Evolutionary conservation across 1,139 yeast species (phyloP).

Genomic region (Zygoascus meyerae): DNA sequence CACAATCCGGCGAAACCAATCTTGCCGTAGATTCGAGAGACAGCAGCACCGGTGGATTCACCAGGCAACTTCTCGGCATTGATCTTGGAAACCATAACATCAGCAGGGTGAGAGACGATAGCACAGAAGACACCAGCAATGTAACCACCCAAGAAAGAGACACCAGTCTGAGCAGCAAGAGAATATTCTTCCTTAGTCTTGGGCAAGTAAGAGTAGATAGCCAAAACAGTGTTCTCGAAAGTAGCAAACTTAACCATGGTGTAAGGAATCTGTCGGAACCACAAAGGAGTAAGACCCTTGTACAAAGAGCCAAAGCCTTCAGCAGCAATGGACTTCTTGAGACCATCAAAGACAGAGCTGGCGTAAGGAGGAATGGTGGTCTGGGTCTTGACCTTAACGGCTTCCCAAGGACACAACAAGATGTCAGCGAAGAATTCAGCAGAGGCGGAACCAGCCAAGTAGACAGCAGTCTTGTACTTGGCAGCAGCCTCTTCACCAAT

Average conservation of each 20-base stretch:
- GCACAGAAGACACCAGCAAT: slow-evolving; percentile 97
- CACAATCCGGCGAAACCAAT: slow-evolving; percentile 89
- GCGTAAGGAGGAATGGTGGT: slow-evolving; percentile 85
- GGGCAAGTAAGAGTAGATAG: slow-evolving; percentile 26
- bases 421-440: slow-evolving; percentile 92
- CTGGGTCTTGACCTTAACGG: slow-evolving; percentile 88
- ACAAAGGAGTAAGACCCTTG: slow-evolving; percentile 60
- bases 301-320: slow-evolving; percentile 17
- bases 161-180: slow-evolving; percentile 75
- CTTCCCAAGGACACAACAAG: slow-evolving; percentile 86
- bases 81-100: slow-evolving; percentile 91
- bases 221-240: slow-evolving; percentile 77
- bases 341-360: slow-evolving; percentile 55
- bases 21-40: slow-evolving; percentile 63
- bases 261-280: slow-evolving; percentile 95
- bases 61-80: slow-evolving; percentile 65
- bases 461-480: slow-evolving; percentile 67
- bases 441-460: slow-evolving; percentile 78
- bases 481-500: slow-evolving; percentile 61
- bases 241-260: slow-evolving; percentile 95
- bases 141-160: slow-evolving; percentile 89
- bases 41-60: slow-evolving; percentile 63
- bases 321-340: slow-evolving; percentile 54
- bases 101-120: slow-evolving; percentile 92
- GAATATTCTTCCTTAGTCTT: slow-evolving; percentile 29